These are phyloP conservation scores for Papiliotrema flavescens DNA, from an alignment of 1,284 basidiomycete genomes.

Conservation along the genomic window DNA sequence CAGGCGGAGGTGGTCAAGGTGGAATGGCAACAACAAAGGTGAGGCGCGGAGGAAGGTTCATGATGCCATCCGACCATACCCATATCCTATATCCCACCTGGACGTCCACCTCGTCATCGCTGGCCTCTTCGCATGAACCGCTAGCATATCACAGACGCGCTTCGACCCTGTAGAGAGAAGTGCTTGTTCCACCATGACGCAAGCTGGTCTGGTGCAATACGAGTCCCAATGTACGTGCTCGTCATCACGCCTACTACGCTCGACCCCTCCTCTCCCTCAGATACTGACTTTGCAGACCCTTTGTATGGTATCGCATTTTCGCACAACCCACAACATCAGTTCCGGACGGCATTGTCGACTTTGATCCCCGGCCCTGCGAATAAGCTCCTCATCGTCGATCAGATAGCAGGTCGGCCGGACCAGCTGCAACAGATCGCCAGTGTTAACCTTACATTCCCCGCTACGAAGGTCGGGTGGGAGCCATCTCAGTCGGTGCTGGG, in stretches of 20 bases:
- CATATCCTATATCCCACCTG: neutral
- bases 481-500: slow-evolving; percentile 28
- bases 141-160: neutral
- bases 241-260: neutral
- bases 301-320: slow-evolving; percentile 48
- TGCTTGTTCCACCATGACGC: slow-evolving; percentile 17
- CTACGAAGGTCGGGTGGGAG: slow-evolving; percentile 49
- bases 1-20: neutral
- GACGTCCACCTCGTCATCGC: neutral
- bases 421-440: slow-evolving; percentile 36
- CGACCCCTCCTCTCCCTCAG: neutral
- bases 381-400: slow-evolving; percentile 42
- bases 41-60: neutral
- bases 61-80: too few relatives aligned
- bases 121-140: neutral
- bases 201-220: slow-evolving; percentile 22
- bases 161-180: slow-evolving; percentile 17
- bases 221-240: slow-evolving; percentile 11
- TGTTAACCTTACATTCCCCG: slow-evolving; percentile 37
- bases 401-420: slow-evolving; percentile 6
- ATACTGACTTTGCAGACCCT: slow-evolving; percentile 30
- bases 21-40: neutral
- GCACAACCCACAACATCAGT: slow-evolving; percentile 35
- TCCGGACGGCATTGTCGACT: slow-evolving; percentile 41
- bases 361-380: slow-evolving; percentile 39